phyloP scores from a whole-genome alignment of 495 filamentous ascomycete species.

The Rhypophila decipiens region DNA sequence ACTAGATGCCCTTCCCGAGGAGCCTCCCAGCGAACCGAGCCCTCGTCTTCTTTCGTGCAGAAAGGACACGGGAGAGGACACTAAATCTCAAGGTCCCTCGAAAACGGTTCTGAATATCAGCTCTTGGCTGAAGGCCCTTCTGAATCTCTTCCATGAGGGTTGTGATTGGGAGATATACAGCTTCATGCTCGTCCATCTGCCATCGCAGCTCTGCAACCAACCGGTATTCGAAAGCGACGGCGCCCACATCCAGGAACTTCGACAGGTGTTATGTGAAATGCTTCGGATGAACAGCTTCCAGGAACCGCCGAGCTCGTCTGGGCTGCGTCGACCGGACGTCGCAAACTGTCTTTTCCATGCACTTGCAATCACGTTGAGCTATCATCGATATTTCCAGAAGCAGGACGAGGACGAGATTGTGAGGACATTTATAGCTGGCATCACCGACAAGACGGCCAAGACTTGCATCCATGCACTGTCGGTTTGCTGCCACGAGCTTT shows the following conservation, averaged over 20 bases:
- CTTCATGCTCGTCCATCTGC: slow-evolving; percentile 80
- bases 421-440: slow-evolving; percentile 71
- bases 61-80: background rate
- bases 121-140: slow-evolving; percentile 69
- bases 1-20: slow-evolving; percentile 43
- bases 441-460: slow-evolving; percentile 78
- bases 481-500: slow-evolving; percentile 89
- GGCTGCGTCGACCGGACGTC: slow-evolving; percentile 81
- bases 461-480: slow-evolving; percentile 91
- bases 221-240: slow-evolving; percentile 70
- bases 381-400: slow-evolving; percentile 77
- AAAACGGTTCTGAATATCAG: slow-evolving; percentile 53
- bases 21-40: slow-evolving; percentile 35
- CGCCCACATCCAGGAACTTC: slow-evolving; percentile 67
- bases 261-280: slow-evolving; percentile 72
- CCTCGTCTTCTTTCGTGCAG: slow-evolving; percentile 31
- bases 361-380: slow-evolving; percentile 78
- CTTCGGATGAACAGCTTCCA: slow-evolving; percentile 66
- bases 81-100: slow-evolving; percentile 13
- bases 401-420: slow-evolving; percentile 85
- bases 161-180: slow-evolving; percentile 93
- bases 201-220: slow-evolving; percentile 82
- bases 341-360: slow-evolving; percentile 80
- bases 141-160: slow-evolving; percentile 66
- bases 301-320: slow-evolving; percentile 66